These are phyloP conservation scores for Trichoderma sp. DNA, from an alignment of 2,329 filamentous ascomycete genomes.

Conservation along the genomic window DNA sequence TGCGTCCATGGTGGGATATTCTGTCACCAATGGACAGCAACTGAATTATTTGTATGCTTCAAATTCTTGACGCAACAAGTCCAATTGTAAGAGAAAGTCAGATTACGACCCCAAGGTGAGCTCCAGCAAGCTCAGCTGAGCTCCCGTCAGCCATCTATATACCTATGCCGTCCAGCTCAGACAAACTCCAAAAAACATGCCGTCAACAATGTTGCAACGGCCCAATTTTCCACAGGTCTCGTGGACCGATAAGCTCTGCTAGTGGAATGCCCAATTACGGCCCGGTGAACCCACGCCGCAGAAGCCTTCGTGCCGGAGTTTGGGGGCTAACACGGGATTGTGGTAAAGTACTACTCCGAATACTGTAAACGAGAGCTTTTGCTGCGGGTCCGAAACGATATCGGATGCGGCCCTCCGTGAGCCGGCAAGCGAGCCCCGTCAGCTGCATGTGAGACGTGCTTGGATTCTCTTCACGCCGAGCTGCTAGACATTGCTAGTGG, in stretches of 20 bases:
- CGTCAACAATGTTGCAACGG: not conserved
- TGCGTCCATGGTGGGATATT: constrained; percentile 32
- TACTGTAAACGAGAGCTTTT: not conserved
- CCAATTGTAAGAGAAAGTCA: not conserved
- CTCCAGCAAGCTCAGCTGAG: not conserved
- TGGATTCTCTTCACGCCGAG: not conserved
- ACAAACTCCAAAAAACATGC: not conserved
- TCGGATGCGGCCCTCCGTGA: not conserved
- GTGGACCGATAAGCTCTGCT: constrained; percentile 7
- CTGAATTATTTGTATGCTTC: not conserved
- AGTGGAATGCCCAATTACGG: constrained; percentile 12
- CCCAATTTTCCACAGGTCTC: constrained; percentile 13
- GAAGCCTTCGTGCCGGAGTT: not conserved
- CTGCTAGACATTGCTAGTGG: not conserved
- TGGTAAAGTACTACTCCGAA: not conserved
- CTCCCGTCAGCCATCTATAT: not conserved
- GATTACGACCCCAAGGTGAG: not conserved
- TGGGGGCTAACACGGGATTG: not conserved
- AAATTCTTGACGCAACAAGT: not conserved
- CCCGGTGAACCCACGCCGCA: not conserved
- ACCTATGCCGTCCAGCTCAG: not conserved
- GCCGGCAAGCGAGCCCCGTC: not conserved
- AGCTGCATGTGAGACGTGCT: not conserved
- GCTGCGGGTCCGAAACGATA: constrained; percentile 14
- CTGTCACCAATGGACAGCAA: not conserved